Evolutionary conservation across 2,329 filamentous ascomycete species (phyloP), one percentile per base, ranked within the genome.

Genomic region (Setomelanomma holmii): DNA sequence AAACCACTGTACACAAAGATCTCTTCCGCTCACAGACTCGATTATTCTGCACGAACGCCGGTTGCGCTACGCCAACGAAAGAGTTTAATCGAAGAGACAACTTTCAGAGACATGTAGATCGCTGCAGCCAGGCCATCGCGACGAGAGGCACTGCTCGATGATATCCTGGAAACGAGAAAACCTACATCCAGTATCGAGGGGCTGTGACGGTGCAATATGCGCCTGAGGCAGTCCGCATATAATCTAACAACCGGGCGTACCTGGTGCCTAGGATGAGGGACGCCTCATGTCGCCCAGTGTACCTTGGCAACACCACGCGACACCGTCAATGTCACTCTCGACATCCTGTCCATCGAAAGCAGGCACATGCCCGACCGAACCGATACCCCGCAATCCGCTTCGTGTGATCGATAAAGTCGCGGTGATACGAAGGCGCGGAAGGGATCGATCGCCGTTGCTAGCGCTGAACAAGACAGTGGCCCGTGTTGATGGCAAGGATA

Each of bases 61-160:
- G 45, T 12, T 47, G 45, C 23, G 36, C 45, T 14, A 47, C 36
- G 34, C 45, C 36, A 7, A 4, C 14, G 6, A 47, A 47, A 19
- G 23, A 19, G 23, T 47, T 47, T 10, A 40, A 40, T 23, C 45
- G 45, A n/a, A 47, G 27, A 40, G 45, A 47, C 23, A 47, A 47
- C 12, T 47, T 33, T 19, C 34, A 21, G 45, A 34, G 42, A 21
- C 42, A 45, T 40, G 35, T 41, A 4, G 14, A 36, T 6, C 38
- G 45, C 14, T 49, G 45, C 14, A 5, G 38, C 12, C 27, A 42
- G 8, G 30, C 45, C 5, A 36, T n/a, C 8, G 34, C 5, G 2
- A 46, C 34, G 11, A 23, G 35, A 20, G 21, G 34, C 14, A 39
- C 34, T 4, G 44, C 22, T 7, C 20, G 21, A 20, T 38, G 30